phyloP scores from a whole-genome alignment of 106 monocot genomes.

The Dendrobium huoshanense region DNA sequence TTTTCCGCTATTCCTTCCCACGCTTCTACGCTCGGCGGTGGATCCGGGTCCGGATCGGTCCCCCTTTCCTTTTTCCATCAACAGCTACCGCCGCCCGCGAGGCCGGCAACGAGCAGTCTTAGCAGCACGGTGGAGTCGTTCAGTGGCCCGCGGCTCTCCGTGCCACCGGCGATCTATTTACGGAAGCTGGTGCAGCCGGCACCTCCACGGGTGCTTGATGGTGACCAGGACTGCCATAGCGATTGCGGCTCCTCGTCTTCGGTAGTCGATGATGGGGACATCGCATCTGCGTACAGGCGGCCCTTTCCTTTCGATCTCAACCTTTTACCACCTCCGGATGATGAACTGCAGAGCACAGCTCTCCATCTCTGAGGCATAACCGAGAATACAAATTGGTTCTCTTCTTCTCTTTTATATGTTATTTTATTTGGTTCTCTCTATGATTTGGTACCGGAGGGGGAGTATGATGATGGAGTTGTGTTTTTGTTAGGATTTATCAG shows the following conservation, averaged over 20 bases:
- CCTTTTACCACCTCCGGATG: slow-evolving; percentile 12
- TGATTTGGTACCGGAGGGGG: slow-evolving; percentile 6
- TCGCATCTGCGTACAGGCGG: slow-evolving; percentile 8
- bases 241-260: slow-evolving; percentile 58
- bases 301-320: slow-evolving; percentile 48
- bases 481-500: background rate
- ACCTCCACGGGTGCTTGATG: slow-evolving; percentile 2
- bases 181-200: background rate
- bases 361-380: slow-evolving; percentile 2
- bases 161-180: background rate
- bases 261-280: slow-evolving; percentile 38
- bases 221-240: slow-evolving; percentile 36
- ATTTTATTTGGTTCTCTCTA: background rate
- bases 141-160: slow-evolving; percentile 19
- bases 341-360: slow-evolving; percentile 10
- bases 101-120: slow-evolving; percentile 24
- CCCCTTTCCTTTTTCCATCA: background rate
- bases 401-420: background rate
- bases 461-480: background rate
- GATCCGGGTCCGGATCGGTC: background rate
- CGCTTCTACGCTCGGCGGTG: background rate
- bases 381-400: background rate
- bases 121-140: slow-evolving; percentile 33
- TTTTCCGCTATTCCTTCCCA: slow-evolving; percentile 9
- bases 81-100: slow-evolving; percentile 5